phyloP scores from a whole-genome alignment of 352 stramenopile species.

The Phytopythium aichiense region DNA sequence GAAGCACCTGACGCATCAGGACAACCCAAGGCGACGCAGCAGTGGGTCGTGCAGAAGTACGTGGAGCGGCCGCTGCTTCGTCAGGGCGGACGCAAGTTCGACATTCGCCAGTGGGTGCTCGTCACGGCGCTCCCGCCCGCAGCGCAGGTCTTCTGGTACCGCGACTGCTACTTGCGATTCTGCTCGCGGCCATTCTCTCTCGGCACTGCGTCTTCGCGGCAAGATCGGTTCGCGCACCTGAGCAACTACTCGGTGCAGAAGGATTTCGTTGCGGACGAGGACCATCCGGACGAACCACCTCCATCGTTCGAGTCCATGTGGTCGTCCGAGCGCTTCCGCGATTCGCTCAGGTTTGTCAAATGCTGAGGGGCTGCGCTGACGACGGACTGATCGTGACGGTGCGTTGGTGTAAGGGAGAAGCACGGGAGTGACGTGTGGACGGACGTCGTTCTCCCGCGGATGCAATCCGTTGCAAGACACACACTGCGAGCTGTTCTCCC shows the following conservation, averaged over 20 bases:
- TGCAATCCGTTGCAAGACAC: conserved; percentile 39
- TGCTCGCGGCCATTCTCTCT: conserved; percentile 55
- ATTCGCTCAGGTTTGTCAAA: conserved; percentile 26
- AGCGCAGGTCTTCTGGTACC: conserved; percentile 59
- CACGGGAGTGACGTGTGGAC: conserved; percentile 44
- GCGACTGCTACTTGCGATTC: conserved; percentile 74
- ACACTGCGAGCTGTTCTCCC: conserved; percentile 36
- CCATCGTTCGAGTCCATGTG: conserved; percentile 51
- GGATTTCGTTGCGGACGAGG: conserved; percentile 16
- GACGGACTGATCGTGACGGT: not conserved
- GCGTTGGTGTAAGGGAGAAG: conserved; percentile 12
- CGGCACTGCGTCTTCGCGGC: conserved; percentile 11
- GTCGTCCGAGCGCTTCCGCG: conserved; percentile 37
- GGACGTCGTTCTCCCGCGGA: conserved; percentile 44
- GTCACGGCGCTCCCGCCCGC: conserved; percentile 53
- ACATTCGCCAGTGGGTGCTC: conserved; percentile 85
- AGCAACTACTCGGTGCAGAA: conserved; percentile 88
- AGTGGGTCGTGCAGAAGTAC: conserved; percentile 86
- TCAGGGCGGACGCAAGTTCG: conserved; percentile 66
- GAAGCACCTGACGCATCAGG: not conserved
- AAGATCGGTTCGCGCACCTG: conserved; percentile 64
- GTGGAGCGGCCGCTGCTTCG: conserved; percentile 72
- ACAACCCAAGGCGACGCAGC: not conserved
- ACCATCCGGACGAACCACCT: not conserved
- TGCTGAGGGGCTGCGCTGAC: not conserved